Base-by-base conservation (phyloP, 257 asterid species). In the Striga asiatica region DNA sequence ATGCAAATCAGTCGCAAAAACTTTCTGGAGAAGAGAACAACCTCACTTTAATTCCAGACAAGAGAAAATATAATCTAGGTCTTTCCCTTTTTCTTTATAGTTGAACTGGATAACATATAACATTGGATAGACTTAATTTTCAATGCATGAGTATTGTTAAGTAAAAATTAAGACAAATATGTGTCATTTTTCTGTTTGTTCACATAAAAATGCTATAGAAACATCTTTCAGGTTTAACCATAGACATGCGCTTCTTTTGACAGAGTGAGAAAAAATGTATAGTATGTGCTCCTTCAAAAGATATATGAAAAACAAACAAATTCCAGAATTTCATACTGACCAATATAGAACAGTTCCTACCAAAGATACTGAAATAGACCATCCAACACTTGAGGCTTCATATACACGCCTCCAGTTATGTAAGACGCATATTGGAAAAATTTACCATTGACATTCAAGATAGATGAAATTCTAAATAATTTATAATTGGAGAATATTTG, bases 1-100 rank as follows among this genome's bases (percentile, higher is more conserved):
- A 73, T 89, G 83, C 75, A 89, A 76, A 81, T 89, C 97, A 32
- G 95, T 78, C 95, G 72, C 75, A 89, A 8, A 89, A 94, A 20
- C 87, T 80, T 94, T 84, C 95, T 84, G 95, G 78, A 74, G 95
- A 80, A 74, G 25, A 34, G 23, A 42, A 56, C 62, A 35, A 38
- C 7, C 29, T 50, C 20, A 34, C 24, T 17, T 77, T 49, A 68
- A 60, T 50, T 46, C 54, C 61, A 55, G 27, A 59, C 41, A 54
- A n/a, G 6, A 17, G 1, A 54, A 17, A 53, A 29, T 49, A 22
- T 58, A 55, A 49, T 32, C 45, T n/a, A 60, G 45, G 20, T n/a
- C 50, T 57, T 24, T 55, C 28, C 8, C 24, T 37, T 43, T 34
- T 25, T 67, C 54, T n/a, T n/a, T n/a, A n/a, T n/a, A n/a, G n/a